Percentiles rank a stretch among this genome's conserved stretches.
These are phyloP conservation scores for Sicyos edulis DNA, from an alignment of 306 rosid species.

Conservation along the genomic window DNA sequence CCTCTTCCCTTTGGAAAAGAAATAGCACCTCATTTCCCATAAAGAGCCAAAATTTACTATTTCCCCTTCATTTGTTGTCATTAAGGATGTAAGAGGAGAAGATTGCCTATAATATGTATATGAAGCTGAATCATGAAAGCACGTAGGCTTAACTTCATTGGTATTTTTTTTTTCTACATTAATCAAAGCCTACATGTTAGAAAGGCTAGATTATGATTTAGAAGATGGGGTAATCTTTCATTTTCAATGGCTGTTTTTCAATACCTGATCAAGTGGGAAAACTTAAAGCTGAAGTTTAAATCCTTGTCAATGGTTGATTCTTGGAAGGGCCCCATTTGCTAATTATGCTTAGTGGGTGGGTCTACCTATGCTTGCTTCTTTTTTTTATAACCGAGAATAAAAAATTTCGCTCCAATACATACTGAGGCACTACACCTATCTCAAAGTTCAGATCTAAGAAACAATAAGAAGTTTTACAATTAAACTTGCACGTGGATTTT, in stretches of 20 bases:
- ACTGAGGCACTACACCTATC: too few relatives aligned
- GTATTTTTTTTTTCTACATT: constrained; percentile 17
- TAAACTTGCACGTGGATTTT: too few relatives aligned
- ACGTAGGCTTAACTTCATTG: constrained; percentile 18
- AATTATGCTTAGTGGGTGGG: constrained; percentile 42
- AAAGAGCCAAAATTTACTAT: constrained; percentile 1
- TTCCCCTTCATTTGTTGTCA: constrained; percentile 5
- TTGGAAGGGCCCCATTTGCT: constrained; percentile 37
- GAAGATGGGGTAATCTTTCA: constrained; percentile 18
- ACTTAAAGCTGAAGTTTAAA: constrained; percentile 33
- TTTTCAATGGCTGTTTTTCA: constrained; percentile 16
- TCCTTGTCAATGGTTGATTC: constrained; percentile 35
- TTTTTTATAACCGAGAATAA: too few relatives aligned
- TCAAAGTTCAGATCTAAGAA: too few relatives aligned
- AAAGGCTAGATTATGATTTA: constrained; percentile 10
- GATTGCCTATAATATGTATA: neutral
- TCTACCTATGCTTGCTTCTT: constrained; percentile 17
- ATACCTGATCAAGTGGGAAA: constrained; percentile 28
- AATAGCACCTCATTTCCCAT: neutral
- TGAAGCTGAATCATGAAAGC: constrained; percentile 21
- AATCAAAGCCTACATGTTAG: constrained; percentile 12
- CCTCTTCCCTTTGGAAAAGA: constrained; percentile 10
- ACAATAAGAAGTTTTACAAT: too few relatives aligned
- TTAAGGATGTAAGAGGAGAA: constrained; percentile 1
- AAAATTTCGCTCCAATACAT: too few relatives aligned